Evolutionary conservation across 202 grass and related monocot genomes (phyloP), one percentile per base, ranked within the genome.

Genomic region (Schoenoplectus triqueter): DNA sequence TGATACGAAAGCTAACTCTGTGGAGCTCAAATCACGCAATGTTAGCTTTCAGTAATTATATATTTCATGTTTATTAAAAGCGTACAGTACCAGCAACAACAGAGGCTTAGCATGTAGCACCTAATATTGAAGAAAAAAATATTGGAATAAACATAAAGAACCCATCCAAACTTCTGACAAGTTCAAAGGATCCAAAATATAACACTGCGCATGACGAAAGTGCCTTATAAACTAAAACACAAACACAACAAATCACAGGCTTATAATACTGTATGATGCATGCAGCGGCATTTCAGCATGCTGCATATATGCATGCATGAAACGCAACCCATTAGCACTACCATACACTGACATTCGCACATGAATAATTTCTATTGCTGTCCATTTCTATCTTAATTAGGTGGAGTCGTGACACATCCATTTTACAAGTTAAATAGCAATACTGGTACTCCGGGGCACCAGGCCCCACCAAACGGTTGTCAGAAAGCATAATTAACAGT

Each of bases 301-400:
- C 71, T 74, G 72, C 48, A 14, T 55, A 40, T 55, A 48, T 72
- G 19, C 72, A 76, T 55, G 72, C 49, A 76, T 15, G 49, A 49
- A 9, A 2, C 41, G 0, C 44, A 14, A 72, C 44, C 44, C 42
- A 2, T 13, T 55, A 52, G 19, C 18, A 20, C 49, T 55, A 54
- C 72, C 49, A 76, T 44, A n/a, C 8, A 50, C 20, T 54, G 71
- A 76, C 20, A 76, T 31, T 76, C 48, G 72, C 39, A 75, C 71
- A 54, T 75, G 5, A 31, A 21, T 19, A 75, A 54, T 75, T 31
- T 52, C 10, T 39, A 31, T 76, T 3, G 19, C 15, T 45, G 40
- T 45, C 41, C 41, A 47, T 47, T 47, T 60, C 15, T 2, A 15
- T 15, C 3, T 14, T 59, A 6, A 14, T 59, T 59, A 59, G 55